Conservation (phyloP, 805 yeast genomes). For the Saccharomyces jurei region DNA sequence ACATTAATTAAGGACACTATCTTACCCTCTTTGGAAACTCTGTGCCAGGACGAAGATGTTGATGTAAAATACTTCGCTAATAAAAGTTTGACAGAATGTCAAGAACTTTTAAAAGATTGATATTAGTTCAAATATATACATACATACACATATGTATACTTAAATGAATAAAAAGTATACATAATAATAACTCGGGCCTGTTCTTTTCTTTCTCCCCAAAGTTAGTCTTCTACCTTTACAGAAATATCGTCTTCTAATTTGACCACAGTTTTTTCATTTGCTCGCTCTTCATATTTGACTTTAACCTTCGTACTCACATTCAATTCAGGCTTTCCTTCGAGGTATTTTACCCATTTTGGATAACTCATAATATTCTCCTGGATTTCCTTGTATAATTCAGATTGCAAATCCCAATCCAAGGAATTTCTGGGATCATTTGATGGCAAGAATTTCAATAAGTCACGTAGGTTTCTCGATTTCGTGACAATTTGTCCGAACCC, state of each 20-base stretch:
- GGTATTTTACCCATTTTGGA: slow-evolving; percentile 9
- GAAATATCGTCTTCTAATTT: background rate
- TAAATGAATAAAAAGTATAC: background rate
- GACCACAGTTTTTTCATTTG: background rate
- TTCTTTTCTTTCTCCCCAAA: background rate
- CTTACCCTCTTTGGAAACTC: slow-evolving; percentile 54
- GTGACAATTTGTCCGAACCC: slow-evolving; percentile 93
- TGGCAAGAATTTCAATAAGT: background rate
- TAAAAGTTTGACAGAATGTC: slow-evolving; percentile 43
- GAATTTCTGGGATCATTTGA: background rate
- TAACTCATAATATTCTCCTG: slow-evolving; percentile 7
- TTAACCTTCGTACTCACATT: background rate
- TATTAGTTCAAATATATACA: background rate
- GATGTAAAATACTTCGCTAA: slow-evolving; percentile 86
- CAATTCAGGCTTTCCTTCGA: slow-evolving; percentile 1
- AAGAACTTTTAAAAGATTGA: slow-evolving; percentile 3
- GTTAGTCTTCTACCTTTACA: slow-evolving; percentile 1
- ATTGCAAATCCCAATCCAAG: background rate
- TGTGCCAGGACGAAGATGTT: slow-evolving; percentile 66
- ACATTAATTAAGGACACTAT: slow-evolving; percentile 44
- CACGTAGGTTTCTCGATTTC: slow-evolving; percentile 39
- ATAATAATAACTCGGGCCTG: background rate
- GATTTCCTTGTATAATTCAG: background rate
- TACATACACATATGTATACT: background rate
- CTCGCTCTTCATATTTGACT: background rate